phyloP scores from a whole-genome alignment of 1,284 basidiomycete species.

The Meira miltonrushii region DNA sequence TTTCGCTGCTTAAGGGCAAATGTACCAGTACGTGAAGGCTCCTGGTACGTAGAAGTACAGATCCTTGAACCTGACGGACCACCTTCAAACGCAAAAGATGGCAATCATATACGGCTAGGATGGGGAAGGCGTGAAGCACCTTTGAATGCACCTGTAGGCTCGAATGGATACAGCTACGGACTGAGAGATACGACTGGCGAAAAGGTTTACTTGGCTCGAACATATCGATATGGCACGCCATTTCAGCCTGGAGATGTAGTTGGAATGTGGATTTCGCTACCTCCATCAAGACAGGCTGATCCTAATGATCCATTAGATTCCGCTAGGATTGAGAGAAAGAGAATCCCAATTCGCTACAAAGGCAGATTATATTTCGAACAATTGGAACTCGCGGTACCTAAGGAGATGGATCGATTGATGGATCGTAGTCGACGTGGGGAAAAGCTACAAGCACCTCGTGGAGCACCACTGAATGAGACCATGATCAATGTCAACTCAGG shows the following conservation, averaged over 20 bases:
- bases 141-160: slow-evolving; percentile 83
- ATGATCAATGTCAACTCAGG: neutral
- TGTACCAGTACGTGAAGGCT: slow-evolving; percentile 79
- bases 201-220: slow-evolving; percentile 63
- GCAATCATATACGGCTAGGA: slow-evolving; percentile 80
- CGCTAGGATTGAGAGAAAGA: slow-evolving; percentile 35
- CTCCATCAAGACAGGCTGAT: slow-evolving; percentile 52
- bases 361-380: slow-evolving; percentile 95
- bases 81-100: slow-evolving; percentile 49
- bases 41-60: slow-evolving; percentile 90
- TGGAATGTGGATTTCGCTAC: slow-evolving; percentile 87
- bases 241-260: slow-evolving; percentile 82
- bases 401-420: slow-evolving; percentile 75
- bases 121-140: slow-evolving; percentile 87
- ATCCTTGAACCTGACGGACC: slow-evolving; percentile 61
- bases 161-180: slow-evolving; percentile 90
- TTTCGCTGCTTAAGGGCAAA: slow-evolving; percentile 85
- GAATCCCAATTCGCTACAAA: slow-evolving; percentile 77
- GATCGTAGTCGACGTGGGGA: slow-evolving; percentile 45
- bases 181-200: slow-evolving; percentile 86
- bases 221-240: slow-evolving; percentile 64
- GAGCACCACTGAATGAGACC: neutral
- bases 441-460: neutral
- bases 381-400: slow-evolving; percentile 80
- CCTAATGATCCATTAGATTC: slow-evolving; percentile 25